phyloP scores from a whole-genome alignment of 2,329 filamentous ascomycete species.

The Bipolaris bicolor region DNA sequence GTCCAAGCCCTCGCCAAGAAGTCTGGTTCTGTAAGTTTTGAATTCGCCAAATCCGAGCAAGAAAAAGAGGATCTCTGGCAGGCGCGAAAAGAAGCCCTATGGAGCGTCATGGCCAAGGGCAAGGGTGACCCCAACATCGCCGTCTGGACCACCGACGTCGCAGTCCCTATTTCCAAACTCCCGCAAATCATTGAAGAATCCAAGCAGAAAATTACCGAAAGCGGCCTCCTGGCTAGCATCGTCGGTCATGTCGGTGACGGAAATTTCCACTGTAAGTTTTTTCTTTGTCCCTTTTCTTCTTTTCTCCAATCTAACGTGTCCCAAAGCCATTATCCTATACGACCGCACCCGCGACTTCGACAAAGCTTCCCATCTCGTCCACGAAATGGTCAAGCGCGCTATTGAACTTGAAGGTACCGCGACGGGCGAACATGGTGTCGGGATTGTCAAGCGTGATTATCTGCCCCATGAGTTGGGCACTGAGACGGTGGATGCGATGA shows the following conservation, averaged over 20 bases:
- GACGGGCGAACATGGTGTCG: slow-evolving; percentile 84
- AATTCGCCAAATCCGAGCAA: slow-evolving; percentile 68
- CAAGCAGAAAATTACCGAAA: slow-evolving; percentile 67
- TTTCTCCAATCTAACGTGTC: too few relatives aligned
- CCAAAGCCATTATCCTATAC: slow-evolving; percentile 67
- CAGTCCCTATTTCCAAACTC: slow-evolving; percentile 74
- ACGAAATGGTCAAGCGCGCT: slow-evolving; percentile 84
- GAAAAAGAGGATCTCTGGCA: slow-evolving; percentile 76
- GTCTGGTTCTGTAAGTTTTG: slow-evolving; percentile 69
- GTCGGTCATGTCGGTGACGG: slow-evolving; percentile 77
- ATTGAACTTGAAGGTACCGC: slow-evolving; percentile 86
- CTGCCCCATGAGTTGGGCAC: slow-evolving; percentile 77
- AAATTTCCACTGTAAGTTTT: slow-evolving; percentile 69
- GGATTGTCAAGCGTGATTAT: slow-evolving; percentile 84
- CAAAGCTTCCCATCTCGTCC: slow-evolving; percentile 73
- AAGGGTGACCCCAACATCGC: slow-evolving; percentile 63
- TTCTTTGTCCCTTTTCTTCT: too few relatives aligned
- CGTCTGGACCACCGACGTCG: slow-evolving; percentile 82
- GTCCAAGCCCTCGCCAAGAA: slow-evolving; percentile 67
- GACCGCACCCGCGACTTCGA: slow-evolving; percentile 68
- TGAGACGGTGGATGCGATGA: slow-evolving; percentile 79
- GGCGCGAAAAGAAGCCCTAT: slow-evolving; percentile 75
- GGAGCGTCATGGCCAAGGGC: slow-evolving; percentile 72
- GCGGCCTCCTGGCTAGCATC: slow-evolving; percentile 69
- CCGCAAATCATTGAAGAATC: slow-evolving; percentile 80